These are phyloP conservation scores for Lachnellula suecica DNA, from an alignment of 2,329 filamentous ascomycete genomes.

Conservation along the genomic window DNA sequence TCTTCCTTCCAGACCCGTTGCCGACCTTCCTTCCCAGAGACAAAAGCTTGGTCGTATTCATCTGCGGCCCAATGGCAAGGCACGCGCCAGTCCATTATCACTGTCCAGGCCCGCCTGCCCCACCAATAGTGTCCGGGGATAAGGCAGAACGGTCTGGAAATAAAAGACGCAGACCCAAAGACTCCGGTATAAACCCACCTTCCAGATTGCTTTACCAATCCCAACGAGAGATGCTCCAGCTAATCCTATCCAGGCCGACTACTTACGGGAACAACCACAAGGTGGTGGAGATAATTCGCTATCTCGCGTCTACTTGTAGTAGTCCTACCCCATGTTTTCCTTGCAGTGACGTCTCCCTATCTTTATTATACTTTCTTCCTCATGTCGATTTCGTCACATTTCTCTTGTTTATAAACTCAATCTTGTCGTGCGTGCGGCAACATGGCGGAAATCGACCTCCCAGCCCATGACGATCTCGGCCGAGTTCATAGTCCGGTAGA, in stretches of 20 bases:
- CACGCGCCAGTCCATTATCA: no score
- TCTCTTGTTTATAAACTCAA: not conserved
- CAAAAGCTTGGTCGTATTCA: no score
- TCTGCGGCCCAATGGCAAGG: no score
- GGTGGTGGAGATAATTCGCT: not conserved
- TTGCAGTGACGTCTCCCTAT: not conserved
- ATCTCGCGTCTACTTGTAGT: no score
- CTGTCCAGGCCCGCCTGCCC: no score
- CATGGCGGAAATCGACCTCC: constrained; percentile 21
- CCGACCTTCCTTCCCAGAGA: no score
- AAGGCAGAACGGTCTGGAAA: not conserved
- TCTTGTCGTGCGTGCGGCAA: no score
- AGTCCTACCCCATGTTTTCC: not conserved
- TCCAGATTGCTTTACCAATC: no score
- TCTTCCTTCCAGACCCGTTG: no score
- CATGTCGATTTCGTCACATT: not conserved
- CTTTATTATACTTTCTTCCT: not conserved
- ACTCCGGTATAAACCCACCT: no score
- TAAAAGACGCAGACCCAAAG: no score
- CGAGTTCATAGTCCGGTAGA: not conserved
- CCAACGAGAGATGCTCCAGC: not conserved
- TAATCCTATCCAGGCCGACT: not conserved
- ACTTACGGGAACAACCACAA: not conserved
- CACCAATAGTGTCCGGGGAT: not conserved
- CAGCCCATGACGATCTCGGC: constrained; percentile 14